Conservation (phyloP, 352 stramenopile species). For the Phytophthora rubi region DNA sequence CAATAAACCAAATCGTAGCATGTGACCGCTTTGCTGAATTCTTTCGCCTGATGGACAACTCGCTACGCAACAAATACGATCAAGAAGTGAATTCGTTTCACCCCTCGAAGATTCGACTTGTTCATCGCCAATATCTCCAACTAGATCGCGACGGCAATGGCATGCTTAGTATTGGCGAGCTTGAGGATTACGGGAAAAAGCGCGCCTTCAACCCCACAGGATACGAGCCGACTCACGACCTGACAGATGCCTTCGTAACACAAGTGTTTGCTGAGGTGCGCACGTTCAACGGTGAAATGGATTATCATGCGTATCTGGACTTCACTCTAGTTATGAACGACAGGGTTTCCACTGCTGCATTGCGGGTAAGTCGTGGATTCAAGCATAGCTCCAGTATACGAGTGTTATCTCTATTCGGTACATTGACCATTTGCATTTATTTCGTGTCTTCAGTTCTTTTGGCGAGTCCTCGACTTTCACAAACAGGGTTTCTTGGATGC, state of each 20-base stretch:
- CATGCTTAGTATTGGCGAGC: conserved; percentile 53
- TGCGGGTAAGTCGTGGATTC: conserved; percentile 46
- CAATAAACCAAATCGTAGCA: conserved; percentile 36
- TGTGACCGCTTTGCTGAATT: conserved; percentile 52
- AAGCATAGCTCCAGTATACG: neutral
- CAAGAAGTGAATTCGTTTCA: conserved; percentile 43
- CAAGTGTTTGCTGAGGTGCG: conserved; percentile 63
- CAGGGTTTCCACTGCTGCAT: conserved; percentile 35
- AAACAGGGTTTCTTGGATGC: conserved; percentile 69
- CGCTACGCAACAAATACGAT: conserved; percentile 43
- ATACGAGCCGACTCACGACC: conserved; percentile 54
- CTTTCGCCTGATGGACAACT: conserved; percentile 45
- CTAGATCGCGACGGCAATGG: conserved; percentile 70
- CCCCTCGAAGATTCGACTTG: conserved; percentile 37
- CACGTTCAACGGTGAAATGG: conserved; percentile 63
- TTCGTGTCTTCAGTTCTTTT: conserved; percentile 62
- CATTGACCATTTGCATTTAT: neutral
- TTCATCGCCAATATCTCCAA: conserved; percentile 70
- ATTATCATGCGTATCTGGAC: conserved; percentile 70
- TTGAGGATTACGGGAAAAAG: conserved; percentile 70
- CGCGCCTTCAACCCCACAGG: conserved; percentile 62
- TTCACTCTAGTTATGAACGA: conserved; percentile 65
- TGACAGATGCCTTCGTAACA: conserved; percentile 57
- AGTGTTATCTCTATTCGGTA: neutral
- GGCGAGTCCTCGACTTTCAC: conserved; percentile 69